Evolutionary conservation across 1,139 yeast species (phyloP).

Genomic region (Spencermartinsiella ligniputridi): DNA sequence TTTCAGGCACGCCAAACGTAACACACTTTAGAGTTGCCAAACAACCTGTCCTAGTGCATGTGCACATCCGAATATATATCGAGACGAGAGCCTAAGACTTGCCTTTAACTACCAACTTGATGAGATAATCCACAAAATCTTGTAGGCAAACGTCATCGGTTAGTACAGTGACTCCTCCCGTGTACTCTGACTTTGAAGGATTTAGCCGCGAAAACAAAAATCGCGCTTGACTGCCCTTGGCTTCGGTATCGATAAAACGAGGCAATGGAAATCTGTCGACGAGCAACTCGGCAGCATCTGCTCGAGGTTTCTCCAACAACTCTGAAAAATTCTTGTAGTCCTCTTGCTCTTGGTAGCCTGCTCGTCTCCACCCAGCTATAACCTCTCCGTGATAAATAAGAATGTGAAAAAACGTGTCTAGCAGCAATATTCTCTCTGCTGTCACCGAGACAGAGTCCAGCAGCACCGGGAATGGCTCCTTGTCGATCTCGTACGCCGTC

Average conservation of each 20-base stretch:
- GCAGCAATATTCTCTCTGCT: conserved; percentile 53
- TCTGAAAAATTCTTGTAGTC: conserved; percentile 60
- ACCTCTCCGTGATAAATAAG: conserved; percentile 65
- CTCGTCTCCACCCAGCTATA: conserved; percentile 66
- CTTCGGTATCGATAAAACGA: conserved; percentile 67
- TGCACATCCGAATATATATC: no score
- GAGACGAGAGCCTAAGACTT: not conserved
- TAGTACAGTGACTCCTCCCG: conserved; percentile 43
- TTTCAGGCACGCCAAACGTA: no score
- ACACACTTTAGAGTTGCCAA: no score
- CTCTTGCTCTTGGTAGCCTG: conserved; percentile 60
- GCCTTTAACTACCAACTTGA: conserved; percentile 31
- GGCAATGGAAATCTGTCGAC: conserved; percentile 71
- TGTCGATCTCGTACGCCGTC: conserved; percentile 58
- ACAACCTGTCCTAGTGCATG: no score
- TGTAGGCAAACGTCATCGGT: conserved; percentile 72
- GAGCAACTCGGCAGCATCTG: conserved; percentile 62
- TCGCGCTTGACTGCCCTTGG: conserved; percentile 75
- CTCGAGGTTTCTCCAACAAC: conserved; percentile 60
- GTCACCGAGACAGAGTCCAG: conserved; percentile 65
- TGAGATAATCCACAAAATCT: conserved; percentile 54
- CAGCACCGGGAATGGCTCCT: conserved; percentile 58
- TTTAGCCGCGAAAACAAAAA: conserved; percentile 70
- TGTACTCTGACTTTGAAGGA: conserved; percentile 61
- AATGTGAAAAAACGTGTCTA: conserved; percentile 73